phyloP scores from a whole-genome alignment of 345 rosid species.

The Toxicodendron radicans region DNA sequence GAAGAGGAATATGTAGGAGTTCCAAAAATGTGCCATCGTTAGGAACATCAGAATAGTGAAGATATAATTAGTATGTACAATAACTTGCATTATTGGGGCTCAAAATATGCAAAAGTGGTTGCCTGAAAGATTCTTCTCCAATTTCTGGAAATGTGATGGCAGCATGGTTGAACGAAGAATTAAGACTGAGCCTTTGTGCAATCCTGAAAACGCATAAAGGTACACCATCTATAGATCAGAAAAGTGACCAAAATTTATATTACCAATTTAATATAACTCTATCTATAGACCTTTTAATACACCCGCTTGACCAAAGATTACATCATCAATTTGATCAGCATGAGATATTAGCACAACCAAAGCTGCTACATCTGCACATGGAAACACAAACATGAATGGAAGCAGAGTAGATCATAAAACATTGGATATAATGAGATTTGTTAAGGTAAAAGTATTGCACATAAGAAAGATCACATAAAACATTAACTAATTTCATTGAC shows the following conservation, averaged over 20 bases:
- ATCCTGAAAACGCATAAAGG: slow-evolving; percentile 40
- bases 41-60: not conserved
- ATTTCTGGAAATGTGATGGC: slow-evolving; percentile 48
- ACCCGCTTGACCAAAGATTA: slow-evolving; percentile 59
- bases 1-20: not conserved
- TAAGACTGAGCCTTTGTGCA: slow-evolving; percentile 52
- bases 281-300: slow-evolving; percentile 53
- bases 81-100: not conserved
- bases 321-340: slow-evolving; percentile 55
- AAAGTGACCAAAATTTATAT: slow-evolving; percentile 7
- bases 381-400: slow-evolving; percentile 13
- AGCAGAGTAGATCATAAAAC: not conserved
- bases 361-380: slow-evolving; percentile 60
- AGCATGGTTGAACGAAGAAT: slow-evolving; percentile 56
- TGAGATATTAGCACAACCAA: slow-evolving; percentile 64
- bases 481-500: not conserved
- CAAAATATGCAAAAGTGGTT: slow-evolving; percentile 12
- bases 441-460: not conserved
- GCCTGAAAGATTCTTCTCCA: slow-evolving; percentile 69
- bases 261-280: slow-evolving; percentile 18
- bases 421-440: slow-evolving; percentile 2
- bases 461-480: not conserved
- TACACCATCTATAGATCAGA: slow-evolving; percentile 15
- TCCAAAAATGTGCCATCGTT: not conserved
- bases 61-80: not conserved